Evolutionary conservation across 2,329 filamentous ascomycete species (phyloP), one percentile per base, ranked within the genome.

Genomic region (Tolypocladium paradoxum): DNA sequence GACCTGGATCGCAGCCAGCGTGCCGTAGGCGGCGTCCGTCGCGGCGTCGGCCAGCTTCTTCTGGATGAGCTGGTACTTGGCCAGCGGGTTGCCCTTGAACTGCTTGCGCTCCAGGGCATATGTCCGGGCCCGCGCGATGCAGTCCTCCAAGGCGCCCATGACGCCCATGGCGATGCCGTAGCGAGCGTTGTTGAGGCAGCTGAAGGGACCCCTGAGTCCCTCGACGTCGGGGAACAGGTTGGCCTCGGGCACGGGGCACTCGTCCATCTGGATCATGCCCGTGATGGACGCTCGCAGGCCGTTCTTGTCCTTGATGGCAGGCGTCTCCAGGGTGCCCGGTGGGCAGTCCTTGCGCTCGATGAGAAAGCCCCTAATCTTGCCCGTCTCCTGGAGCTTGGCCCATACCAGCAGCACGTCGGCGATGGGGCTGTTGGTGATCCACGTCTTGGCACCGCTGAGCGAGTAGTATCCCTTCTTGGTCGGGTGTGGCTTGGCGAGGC

Each of bases 181-280:
- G 53, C 93, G 81, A 11, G 93, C 93, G 65, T 85, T 92, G 74
- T 97, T 99, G 58, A 99, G 78, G 67, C 93, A 99, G 57, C 87
- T 86, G 67, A 99, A 99, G 3, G 93, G 93, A 0, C 93, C 93
- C 56, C 74, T 81, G 34, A 99, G 76, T 6, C 93, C 93, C 67
- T 96, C 88, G 6, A 96, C 81, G 1, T 88, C 81, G 1, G 91
- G 91, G 63, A 99, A 90, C 90, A 99, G 95, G 73, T 96, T 96
- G 61, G 83, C 88, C 60, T 85, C 83, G 0, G 90, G 85, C 0
- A 99, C 90, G 0, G 93, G 92, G 60, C 88, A 91, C 57, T 87
- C 84, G 58, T 96, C 92, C 65, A 99, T 79, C 61, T 96, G 90
- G 60, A 99, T 96, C 93, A 97, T 97, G 54, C 93, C 93, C 0